phyloP scores from a whole-genome alignment of 1,139 yeast species.

The Nakaseomyces glabratus region DNA sequence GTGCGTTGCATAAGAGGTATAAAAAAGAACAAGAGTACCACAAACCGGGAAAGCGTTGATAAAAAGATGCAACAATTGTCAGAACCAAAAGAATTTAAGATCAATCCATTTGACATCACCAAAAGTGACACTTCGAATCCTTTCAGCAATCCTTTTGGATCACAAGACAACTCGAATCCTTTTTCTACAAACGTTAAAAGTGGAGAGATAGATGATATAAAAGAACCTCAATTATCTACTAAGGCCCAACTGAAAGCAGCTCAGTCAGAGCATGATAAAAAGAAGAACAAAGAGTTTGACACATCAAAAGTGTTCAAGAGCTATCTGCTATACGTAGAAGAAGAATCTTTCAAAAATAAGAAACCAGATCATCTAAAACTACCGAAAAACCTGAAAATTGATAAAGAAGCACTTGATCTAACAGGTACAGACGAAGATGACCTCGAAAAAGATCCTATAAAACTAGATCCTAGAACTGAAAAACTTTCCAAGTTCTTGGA shows the following conservation, averaged over 20 bases:
- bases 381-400: conserved; percentile 32
- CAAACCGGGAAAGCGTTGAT: conserved; percentile 28
- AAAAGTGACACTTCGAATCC: conserved; percentile 25
- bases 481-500: conserved; percentile 43
- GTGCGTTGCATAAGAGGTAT: conserved; percentile 71
- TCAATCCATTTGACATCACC: conserved; percentile 36
- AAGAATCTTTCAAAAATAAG: conserved; percentile 44
- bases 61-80: conserved; percentile 35
- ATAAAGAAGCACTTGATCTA: conserved; percentile 28
- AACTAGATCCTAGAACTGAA: conserved; percentile 35
- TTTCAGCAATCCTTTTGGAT: conserved; percentile 28
- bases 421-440: conserved; percentile 32
- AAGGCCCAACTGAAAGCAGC: conserved; percentile 20
- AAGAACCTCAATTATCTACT: conserved; percentile 18
- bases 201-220: conserved; percentile 10
- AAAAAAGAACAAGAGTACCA: conserved; percentile 45
- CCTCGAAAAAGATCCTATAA: conserved; percentile 23
- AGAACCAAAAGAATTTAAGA: conserved; percentile 37
- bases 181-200: conserved; percentile 11
- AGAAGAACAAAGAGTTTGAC: conserved; percentile 22
- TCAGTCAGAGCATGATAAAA: conserved; percentile 21
- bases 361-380: conserved; percentile 42
- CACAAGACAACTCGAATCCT: conserved; percentile 14
- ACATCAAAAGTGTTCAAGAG: conserved; percentile 43
- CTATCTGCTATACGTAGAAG: conserved; percentile 57